These are phyloP conservation scores for Saturnispora halmiae DNA, from an alignment of 805 yeast genomes.

Conservation along the genomic window DNA sequence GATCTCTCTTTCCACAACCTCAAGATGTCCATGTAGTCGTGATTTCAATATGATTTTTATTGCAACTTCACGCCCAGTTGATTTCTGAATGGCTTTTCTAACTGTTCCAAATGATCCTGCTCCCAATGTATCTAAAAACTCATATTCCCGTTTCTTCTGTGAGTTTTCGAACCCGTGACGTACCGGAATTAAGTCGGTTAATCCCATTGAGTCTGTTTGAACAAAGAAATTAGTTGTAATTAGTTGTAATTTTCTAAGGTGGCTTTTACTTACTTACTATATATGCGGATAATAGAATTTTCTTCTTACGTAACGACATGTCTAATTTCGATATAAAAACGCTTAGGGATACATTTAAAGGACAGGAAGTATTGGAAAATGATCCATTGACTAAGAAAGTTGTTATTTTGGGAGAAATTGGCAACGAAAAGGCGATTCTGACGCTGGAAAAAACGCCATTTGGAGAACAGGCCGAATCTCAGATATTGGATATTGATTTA, in stretches of 20 bases:
- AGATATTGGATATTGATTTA: conserved; percentile 20
- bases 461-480: conserved; percentile 9
- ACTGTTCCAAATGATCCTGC: conserved; percentile 96
- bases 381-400: conserved; percentile 61
- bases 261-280: not conserved
- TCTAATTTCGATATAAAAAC: not conserved
- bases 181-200: not conserved
- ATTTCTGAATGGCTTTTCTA: conserved; percentile 49
- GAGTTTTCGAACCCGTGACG: not conserved
- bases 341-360: conserved; percentile 33
- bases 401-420: conserved; percentile 62
- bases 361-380: conserved; percentile 38
- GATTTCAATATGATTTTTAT: conserved; percentile 82
- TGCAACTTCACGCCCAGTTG: conserved; percentile 64
- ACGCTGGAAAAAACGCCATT: conserved; percentile 69
- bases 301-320: not conserved
- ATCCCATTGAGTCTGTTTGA: conserved; percentile 2
- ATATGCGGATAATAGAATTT: too few species aligned
- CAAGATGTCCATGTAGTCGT: conserved; percentile 57
- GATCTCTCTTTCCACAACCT: conserved; percentile 72
- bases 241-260: not conserved
- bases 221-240: not conserved
- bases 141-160: conserved; percentile 53
- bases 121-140: conserved; percentile 78
- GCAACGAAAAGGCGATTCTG: conserved; percentile 53